phyloP scores from a whole-genome alignment of 345 rosid genomes.

The Alliaria petiolata region DNA sequence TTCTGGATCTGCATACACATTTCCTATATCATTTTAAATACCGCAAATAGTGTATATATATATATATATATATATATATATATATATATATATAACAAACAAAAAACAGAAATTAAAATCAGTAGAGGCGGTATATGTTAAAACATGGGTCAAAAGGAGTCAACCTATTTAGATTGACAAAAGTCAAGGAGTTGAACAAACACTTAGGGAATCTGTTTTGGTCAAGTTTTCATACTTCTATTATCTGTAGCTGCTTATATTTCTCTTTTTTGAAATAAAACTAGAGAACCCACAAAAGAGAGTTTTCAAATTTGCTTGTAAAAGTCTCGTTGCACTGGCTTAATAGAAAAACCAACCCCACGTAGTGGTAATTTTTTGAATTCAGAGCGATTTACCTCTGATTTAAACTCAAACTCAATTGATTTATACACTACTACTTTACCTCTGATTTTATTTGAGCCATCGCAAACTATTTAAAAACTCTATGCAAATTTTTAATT shows the following conservation, averaged over 20 bases:
- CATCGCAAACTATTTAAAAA: too few species aligned
- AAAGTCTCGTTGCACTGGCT: too few species aligned
- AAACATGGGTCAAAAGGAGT: conserved; percentile 25
- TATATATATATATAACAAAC: too few species aligned
- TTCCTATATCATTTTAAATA: background rate
- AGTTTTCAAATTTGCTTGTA: too few species aligned
- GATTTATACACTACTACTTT: too few species aligned
- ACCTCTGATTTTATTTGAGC: too few species aligned
- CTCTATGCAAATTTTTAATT: too few species aligned
- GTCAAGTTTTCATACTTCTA: conserved; percentile 34
- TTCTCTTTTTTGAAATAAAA: too few species aligned
- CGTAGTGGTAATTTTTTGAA: background rate
- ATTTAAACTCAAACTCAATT: too few species aligned
- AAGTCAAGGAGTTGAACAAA: conserved; percentile 24
- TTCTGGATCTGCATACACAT: background rate
- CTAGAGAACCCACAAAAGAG: too few species aligned
- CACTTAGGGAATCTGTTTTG: conserved; percentile 13
- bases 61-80: too few species aligned
- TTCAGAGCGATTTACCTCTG: background rate
- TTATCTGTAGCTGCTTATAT: background rate
- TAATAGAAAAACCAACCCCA: too few species aligned
- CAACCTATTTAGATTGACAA: conserved; percentile 17
- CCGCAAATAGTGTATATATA: background rate
- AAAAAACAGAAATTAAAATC: background rate
- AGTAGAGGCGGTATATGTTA: background rate